phyloP scores from a whole-genome alignment of 2,329 filamentous ascomycete genomes.

The Cercospora sojina region DNA sequence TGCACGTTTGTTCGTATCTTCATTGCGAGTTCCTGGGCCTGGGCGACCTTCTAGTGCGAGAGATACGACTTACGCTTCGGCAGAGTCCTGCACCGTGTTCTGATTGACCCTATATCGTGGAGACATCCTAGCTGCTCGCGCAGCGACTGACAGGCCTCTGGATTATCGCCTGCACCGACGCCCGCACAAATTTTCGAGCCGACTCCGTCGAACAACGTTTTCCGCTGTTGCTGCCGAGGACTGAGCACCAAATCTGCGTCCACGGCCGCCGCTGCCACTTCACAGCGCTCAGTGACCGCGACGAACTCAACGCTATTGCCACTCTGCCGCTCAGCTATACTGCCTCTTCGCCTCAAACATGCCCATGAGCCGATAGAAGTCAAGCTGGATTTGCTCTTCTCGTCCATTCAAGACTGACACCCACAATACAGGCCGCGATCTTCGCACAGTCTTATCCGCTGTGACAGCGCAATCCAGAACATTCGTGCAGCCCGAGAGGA shows the following conservation, averaged over 20 bases:
- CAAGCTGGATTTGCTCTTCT: neutral
- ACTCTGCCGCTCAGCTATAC: neutral
- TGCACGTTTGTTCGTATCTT: neutral
- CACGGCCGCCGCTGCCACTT: neutral
- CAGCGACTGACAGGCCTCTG: neutral
- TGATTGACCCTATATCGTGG: neutral
- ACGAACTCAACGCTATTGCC: neutral
- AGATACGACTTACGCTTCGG: neutral
- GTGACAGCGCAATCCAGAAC: neutral
- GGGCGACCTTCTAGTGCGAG: neutral
- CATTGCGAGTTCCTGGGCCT: neutral
- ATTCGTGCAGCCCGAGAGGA: neutral
- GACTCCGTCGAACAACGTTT: neutral
- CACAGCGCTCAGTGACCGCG: neutral
- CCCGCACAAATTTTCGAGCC: neutral
- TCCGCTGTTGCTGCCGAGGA: neutral
- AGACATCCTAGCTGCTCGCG: neutral
- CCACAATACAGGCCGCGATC: neutral
- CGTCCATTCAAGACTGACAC: neutral
- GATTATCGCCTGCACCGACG: neutral
- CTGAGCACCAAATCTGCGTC: neutral
- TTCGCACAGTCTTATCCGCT: neutral
- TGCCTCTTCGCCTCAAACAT: neutral
- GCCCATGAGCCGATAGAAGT: neutral
- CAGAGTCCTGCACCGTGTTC: neutral